Percentiles rank a stretch among this genome's conserved stretches.
Evolutionary conservation across 2,329 filamentous ascomycete genomes (phyloP).

Genomic region (Rhynchosporium secalis): DNA sequence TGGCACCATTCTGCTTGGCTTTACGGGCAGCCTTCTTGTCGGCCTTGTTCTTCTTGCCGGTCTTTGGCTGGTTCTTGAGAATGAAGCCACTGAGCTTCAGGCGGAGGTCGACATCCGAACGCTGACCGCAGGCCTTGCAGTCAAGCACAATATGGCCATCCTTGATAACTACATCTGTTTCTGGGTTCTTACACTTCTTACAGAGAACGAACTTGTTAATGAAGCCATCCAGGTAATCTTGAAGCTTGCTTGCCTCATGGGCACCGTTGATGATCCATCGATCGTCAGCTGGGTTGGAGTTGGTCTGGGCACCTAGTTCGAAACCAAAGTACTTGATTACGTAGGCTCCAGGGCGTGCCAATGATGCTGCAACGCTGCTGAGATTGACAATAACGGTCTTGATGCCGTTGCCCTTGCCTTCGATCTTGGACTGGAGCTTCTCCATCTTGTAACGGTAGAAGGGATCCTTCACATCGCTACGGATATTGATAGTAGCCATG

Average conservation of each 20-base stretch:
- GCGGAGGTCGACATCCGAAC: slow-evolving; percentile 85
- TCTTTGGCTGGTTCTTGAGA: slow-evolving; percentile 88
- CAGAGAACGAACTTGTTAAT: slow-evolving; percentile 98
- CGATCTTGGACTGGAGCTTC: slow-evolving; percentile 96
- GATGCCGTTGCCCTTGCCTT: slow-evolving; percentile 99
- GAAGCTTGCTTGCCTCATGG: slow-evolving; percentile 90
- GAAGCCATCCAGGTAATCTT: slow-evolving; percentile 98
- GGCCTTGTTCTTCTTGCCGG: slow-evolving; percentile 97
- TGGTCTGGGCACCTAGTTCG: slow-evolving; percentile 97
- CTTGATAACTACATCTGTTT: slow-evolving; percentile 95
- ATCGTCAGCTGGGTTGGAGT: slow-evolving; percentile 94
- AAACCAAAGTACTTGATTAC: slow-evolving; percentile 99
- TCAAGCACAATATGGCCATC: slow-evolving; percentile 89
- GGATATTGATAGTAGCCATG: slow-evolving; percentile 98
- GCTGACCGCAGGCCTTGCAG: slow-evolving; percentile 98
- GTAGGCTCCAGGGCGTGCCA: slow-evolving; percentile 89
- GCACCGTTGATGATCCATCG: slow-evolving; percentile 99
- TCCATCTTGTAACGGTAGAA: slow-evolving; percentile 99
- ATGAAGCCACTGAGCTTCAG: slow-evolving; percentile 98
- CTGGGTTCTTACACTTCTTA: slow-evolving; percentile 99
- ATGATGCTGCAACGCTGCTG: slow-evolving; percentile 86
- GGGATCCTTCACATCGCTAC: slow-evolving; percentile 94
- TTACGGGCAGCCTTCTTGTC: slow-evolving; percentile 87
- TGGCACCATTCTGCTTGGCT: slow-evolving; percentile 67
- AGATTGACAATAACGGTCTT: slow-evolving; percentile 98